Conservation (phyloP, 768 basidiomycete species). For the Jaapia argillacea region DNA sequence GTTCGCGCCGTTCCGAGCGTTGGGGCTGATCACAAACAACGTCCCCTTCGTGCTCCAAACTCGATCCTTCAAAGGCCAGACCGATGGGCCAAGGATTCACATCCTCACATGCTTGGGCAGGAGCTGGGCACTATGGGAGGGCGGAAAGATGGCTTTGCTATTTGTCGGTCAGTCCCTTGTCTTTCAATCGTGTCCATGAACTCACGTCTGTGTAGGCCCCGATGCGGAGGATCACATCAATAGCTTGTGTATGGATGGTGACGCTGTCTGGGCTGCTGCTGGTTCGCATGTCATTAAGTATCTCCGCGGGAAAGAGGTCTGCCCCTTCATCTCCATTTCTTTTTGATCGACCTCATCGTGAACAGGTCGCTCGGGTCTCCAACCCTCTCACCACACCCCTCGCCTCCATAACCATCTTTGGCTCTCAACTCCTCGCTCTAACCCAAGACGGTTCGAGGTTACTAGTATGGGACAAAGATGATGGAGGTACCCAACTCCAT, state of each 20-base stretch:
- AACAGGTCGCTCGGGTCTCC: conserved; percentile 43
- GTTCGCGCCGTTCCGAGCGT: conserved; percentile 90
- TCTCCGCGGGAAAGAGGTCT: conserved; percentile 79
- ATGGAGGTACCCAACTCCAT: conserved; percentile 42
- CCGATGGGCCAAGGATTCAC: conserved; percentile 75
- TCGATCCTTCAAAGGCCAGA: conserved; percentile 73
- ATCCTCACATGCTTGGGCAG: conserved; percentile 81
- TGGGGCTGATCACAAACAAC: conserved; percentile 90
- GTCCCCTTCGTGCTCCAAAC: conserved; percentile 85
- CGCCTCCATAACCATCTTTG: conserved; percentile 67
- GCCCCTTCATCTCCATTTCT: neutral
- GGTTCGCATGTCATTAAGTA: conserved; percentile 68
- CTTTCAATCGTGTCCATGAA: neutral
- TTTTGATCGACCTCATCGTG: conserved; percentile 4
- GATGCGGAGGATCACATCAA: conserved; percentile 67
- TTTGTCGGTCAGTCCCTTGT: conserved; percentile 73
- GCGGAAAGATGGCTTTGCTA: conserved; percentile 81
- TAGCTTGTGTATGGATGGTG: conserved; percentile 72
- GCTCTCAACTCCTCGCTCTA: conserved; percentile 68
- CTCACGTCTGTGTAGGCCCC: conserved; percentile 49
- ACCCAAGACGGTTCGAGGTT: conserved; percentile 71
- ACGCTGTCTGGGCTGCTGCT: conserved; percentile 76
- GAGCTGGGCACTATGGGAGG: conserved; percentile 96
- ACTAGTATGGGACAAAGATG: conserved; percentile 64
- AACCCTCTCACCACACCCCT: conserved; percentile 59